Evolutionary conservation across 768 basidiomycete species (phyloP), one percentile per base, ranked within the genome.

Genomic region (Hirschioporus abietinus): DNA sequence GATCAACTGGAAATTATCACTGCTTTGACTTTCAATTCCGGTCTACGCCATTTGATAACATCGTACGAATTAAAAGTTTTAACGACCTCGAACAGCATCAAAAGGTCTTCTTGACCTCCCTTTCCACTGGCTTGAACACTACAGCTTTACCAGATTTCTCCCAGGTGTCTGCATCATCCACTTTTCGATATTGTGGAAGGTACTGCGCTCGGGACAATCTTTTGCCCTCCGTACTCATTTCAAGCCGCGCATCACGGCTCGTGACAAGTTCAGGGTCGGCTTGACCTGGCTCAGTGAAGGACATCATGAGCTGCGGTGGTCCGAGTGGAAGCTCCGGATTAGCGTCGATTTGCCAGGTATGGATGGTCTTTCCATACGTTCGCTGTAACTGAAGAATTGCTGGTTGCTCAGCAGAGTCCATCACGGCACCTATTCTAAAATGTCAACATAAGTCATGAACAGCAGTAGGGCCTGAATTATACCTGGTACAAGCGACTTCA

Each of bases 221-320:
- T 73, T 83, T 83, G 23, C 70, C 63, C 52, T 70, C 68, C 0
- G 78, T 78, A 30, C 30, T 30, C 30, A 30, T 30, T 26, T 72
- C 23, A 79, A 76, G 6, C 77, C 78, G n/a, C 71, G 67, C 60
- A 70, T 70, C 61, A 73, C 68, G 63, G 82, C 81, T 25, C 79
- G 69, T 64, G 30, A 2, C 30, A 30, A 30, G 2, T 30, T 30
- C 30, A 8, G 30, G 30, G 30, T 72, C 68, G 63, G 76, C 70
- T 60, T 82, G 78, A 7, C 73, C 73, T 63, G 81, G 77, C 1
- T 64, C 70, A 10, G 80, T 80, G 69, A 78, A 80, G 24, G 78
- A 74, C 77, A 82, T 79, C 84, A 84, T 82, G 60, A 83, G 74
- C 52, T 76, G 72, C 1, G 82, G 83, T 0, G 80, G 82, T 20